Percentiles rank a stretch among this genome's conserved stretches.
phyloP scores from a whole-genome alignment of 345 rosid genomes.

The Sonneratia caseolaris region DNA sequence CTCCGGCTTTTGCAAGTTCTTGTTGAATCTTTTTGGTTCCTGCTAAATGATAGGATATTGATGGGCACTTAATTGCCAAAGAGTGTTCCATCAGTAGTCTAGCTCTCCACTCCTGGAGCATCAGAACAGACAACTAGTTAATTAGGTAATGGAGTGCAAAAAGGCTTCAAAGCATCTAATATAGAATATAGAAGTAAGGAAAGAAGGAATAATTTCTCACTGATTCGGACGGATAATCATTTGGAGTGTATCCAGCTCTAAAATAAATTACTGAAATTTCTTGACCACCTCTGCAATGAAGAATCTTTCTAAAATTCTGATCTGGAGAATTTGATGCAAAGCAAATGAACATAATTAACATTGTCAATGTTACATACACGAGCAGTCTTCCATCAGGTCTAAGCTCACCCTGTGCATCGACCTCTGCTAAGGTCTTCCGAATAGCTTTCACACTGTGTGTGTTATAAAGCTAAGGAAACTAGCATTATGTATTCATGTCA shows the following conservation, averaged over 20 bases:
- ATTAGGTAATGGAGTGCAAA: not conserved
- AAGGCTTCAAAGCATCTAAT: not conserved
- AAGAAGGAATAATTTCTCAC: slow-evolving; percentile 36
- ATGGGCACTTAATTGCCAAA: slow-evolving; percentile 77
- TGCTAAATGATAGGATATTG: slow-evolving; percentile 85
- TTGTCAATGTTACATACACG: slow-evolving; percentile 42
- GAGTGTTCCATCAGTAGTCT: slow-evolving; percentile 77
- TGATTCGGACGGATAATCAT: slow-evolving; percentile 83
- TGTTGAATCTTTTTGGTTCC: slow-evolving; percentile 95
- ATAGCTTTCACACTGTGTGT: slow-evolving; percentile 57
- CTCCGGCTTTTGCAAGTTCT: slow-evolving; percentile 83
- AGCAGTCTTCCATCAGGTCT: slow-evolving; percentile 70
- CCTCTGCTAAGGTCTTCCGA: slow-evolving; percentile 81
- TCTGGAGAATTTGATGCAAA: slow-evolving; percentile 7
- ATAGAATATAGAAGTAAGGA: no score
- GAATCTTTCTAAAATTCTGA: slow-evolving; percentile 14
- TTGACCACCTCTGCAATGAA: slow-evolving; percentile 54
- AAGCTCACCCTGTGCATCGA: slow-evolving; percentile 58
- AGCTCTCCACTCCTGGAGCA: slow-evolving; percentile 84
- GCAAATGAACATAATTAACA: slow-evolving; percentile 7
- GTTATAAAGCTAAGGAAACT: slow-evolving; percentile 59
- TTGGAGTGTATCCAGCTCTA: slow-evolving; percentile 87
- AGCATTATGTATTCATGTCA: not conserved
- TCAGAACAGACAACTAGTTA: not conserved
- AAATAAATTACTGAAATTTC: slow-evolving; percentile 70